Conservation (phyloP, 805 yeast species). For the Candida taoyuanica region DNA sequence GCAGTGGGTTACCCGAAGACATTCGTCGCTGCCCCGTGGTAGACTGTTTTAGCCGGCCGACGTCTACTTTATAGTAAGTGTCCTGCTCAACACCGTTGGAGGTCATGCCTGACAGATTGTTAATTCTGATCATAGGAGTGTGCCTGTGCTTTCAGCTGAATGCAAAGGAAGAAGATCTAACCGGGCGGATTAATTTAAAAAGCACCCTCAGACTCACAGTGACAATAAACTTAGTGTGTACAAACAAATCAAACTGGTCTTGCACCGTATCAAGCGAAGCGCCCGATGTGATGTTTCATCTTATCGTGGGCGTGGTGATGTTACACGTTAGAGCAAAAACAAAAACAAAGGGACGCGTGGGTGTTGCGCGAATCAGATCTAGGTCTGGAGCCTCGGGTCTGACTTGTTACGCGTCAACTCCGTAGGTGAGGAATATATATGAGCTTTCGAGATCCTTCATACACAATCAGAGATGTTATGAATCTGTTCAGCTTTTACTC, state of each 20-base stretch:
- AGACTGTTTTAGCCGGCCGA: slow-evolving; percentile 1
- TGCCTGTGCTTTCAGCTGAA: not conserved
- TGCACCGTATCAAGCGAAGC: too few relatives aligned
- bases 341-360: not conserved
- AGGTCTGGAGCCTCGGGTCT: not conserved
- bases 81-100: slow-evolving; percentile 5
- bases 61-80: slow-evolving; percentile 3
- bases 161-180: not conserved
- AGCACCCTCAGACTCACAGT: not conserved
- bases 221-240: too few relatives aligned
- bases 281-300: too few relatives aligned
- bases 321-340: not conserved
- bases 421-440: too few relatives aligned
- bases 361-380: slow-evolving; percentile 1
- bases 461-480: too few relatives aligned
- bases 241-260: too few relatives aligned
- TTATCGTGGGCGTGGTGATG: too few relatives aligned
- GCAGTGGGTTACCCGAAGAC: slow-evolving; percentile 5
- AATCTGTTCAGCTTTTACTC: too few relatives aligned
- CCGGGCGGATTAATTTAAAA: not conserved
- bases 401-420: too few relatives aligned
- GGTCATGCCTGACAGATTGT: slow-evolving; percentile 10
- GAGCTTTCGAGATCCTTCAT: too few relatives aligned
- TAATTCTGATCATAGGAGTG: slow-evolving; percentile 5
- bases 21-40: not conserved